A percentile compares a stretch with the other conserved stretches of the same genome.
phyloP scores from a whole-genome alignment of 2,329 filamentous ascomycete genomes.

The Fusarium udum region DNA sequence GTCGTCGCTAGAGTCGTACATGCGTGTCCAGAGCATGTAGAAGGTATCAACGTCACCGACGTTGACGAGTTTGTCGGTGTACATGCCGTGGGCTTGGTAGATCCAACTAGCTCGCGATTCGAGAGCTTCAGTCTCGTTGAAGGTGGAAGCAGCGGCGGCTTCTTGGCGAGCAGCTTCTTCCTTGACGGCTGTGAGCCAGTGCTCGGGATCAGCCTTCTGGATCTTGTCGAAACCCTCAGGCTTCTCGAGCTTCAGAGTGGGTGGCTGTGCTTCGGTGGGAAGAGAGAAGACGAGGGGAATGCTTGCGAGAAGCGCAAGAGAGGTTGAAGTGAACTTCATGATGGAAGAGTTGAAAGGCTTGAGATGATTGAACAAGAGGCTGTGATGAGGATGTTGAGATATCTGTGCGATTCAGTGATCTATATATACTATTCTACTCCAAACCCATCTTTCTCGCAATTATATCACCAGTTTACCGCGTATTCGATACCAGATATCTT shows the following conservation, averaged over 20 bases:
- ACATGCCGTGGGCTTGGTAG: constrained; percentile 4
- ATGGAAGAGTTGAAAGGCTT: not conserved
- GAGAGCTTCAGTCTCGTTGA: not conserved
- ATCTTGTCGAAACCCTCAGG: not conserved
- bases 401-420: not conserved
- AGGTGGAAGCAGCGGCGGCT: not conserved
- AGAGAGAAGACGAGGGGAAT: not conserved
- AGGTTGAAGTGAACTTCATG: not conserved
- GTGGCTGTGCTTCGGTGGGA: not conserved
- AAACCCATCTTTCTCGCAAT: not conserved
- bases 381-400: not conserved
- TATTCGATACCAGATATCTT: not conserved
- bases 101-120: not conserved
- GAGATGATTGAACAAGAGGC: no score
- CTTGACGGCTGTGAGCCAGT: not conserved
- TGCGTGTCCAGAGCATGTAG: constrained; percentile 4
- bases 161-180: constrained; percentile 3
- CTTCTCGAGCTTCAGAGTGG: not conserved
- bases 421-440: not conserved
- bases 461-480: not conserved
- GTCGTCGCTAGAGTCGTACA: not conserved
- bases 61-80: not conserved
- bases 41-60: not conserved
- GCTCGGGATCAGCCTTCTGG: not conserved
- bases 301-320: not conserved